These are phyloP conservation scores for Phytophthora aleatoria DNA, from an alignment of 352 stramenopile species.

Conservation along the genomic window DNA sequence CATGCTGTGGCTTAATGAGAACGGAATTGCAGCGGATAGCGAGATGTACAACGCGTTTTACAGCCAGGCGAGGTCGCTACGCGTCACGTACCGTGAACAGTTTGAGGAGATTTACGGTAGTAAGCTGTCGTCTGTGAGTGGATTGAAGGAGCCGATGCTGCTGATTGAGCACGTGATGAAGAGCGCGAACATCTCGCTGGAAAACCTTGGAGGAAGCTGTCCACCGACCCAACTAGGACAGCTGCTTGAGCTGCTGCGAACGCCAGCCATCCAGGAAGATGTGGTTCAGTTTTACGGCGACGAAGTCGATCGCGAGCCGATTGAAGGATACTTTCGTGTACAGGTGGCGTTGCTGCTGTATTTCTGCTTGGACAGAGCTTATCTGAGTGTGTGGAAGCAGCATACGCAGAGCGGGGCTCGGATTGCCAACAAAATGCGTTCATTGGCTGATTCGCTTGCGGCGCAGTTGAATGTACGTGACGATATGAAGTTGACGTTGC, in stretches of 20 bases:
- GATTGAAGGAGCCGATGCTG: conserved; percentile 55
- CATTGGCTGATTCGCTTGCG: conserved; percentile 70
- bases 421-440: conserved; percentile 68
- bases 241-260: conserved; percentile 57
- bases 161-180: conserved; percentile 83
- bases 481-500: conserved; percentile 83
- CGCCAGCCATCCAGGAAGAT: conserved; percentile 54
- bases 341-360: conserved; percentile 77
- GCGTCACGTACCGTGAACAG: conserved; percentile 60
- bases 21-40: conserved; percentile 48
- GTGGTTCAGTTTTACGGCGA: conserved; percentile 65
- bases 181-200: conserved; percentile 49
- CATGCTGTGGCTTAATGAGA: conserved; percentile 70
- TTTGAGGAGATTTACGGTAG: conserved; percentile 75
- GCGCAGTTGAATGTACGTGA: conserved; percentile 74
- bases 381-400: conserved; percentile 55
- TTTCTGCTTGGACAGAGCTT: conserved; percentile 77
- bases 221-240: conserved; percentile 57
- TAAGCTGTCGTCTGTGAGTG: conserved; percentile 53
- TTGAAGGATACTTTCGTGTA: conserved; percentile 81
- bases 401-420: conserved; percentile 54
- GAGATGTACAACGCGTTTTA: conserved; percentile 73
- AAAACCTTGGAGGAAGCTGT: conserved; percentile 47
- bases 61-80: conserved; percentile 53
- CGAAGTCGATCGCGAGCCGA: conserved; percentile 66